Base-by-base conservation (phyloP, 2,329 filamentous ascomycete species). In the Pseudogymnoascus sp. region DNA sequence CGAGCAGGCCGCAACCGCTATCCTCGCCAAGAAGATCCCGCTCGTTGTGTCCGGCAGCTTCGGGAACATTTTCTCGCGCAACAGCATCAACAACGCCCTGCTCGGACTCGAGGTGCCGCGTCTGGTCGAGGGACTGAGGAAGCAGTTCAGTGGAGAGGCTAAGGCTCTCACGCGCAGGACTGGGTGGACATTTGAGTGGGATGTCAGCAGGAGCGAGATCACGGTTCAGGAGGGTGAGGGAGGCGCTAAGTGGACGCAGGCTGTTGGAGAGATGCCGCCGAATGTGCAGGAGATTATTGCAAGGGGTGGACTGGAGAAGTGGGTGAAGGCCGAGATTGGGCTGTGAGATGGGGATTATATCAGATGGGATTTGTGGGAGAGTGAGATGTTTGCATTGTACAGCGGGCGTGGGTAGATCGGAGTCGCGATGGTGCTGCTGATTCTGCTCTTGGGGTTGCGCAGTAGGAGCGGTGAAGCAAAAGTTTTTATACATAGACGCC, bases 251-350 rank as follows among this genome's bases (percentile, higher is more conserved):
- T 96, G 90, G 91, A 87, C 79, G 59, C 83, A 94, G 72, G 90
- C 88, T 75, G 90, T 96, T 0, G 89, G 89, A 6, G 88, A 94
- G 77, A 72, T 96, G 65, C 89, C 90, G 12, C 85, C 88, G 0
- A 96, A 93, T 70, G 88, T 96, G 61, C 92, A 96, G 73, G 89
- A 89, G 70, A 92, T 93, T 62, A 90, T 93, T 69, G 87, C 89
- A 0, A 75, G 81, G 59, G 90, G 90, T 2, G 91, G 91, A 0
- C 71, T 95, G 64, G 89, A 92, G 79, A 87, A 86, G 65, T 95
- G 90, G 91, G 88, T 94, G 8, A 88, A 88, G 80, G 79, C 81
- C 62, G 80, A 89, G 72, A 88, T 92, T 69, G 73, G 64, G 2
- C 45, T 55, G n/a, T 55, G 9, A 55, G 45, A 33, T 33, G 27